These are phyloP conservation scores for Penicillium sp. DNA, from an alignment of 2,329 filamentous ascomycete genomes.

Conservation along the genomic window DNA sequence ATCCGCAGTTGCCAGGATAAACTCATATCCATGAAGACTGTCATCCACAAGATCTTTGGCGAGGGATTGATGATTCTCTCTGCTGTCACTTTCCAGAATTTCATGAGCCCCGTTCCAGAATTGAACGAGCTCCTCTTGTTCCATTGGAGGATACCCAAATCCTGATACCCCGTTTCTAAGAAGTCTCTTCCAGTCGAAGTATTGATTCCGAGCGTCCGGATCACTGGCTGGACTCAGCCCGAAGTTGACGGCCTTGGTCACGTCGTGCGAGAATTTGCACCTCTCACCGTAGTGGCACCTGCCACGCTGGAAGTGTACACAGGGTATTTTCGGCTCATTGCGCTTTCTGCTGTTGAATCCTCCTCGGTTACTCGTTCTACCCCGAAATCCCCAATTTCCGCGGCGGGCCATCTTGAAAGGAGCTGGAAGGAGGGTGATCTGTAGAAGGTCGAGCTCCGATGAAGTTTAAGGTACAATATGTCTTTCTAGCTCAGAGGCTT, in stretches of 20 bases:
- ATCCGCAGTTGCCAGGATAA: slow-evolving; percentile 9
- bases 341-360: slow-evolving; percentile 5
- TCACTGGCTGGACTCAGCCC: background rate
- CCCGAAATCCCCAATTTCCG: slow-evolving; percentile 8
- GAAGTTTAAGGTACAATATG: too few species aligned
- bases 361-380: slow-evolving; percentile 3
- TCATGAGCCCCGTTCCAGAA: slow-evolving; percentile 9
- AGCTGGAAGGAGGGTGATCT: too few species aligned
- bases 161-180: background rate
- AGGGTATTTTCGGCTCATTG: slow-evolving; percentile 1
- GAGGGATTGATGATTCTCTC: slow-evolving; percentile 9
- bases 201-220: slow-evolving; percentile 5
- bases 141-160: background rate
- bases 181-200: slow-evolving; percentile 6
- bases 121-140: background rate
- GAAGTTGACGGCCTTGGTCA: background rate
- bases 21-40: background rate
- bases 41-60: slow-evolving; percentile 11
- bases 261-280: slow-evolving; percentile 8
- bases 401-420: background rate
- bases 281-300: slow-evolving; percentile 4
- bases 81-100: slow-evolving; percentile 7
- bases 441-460: too few species aligned
- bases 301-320: slow-evolving; percentile 4
- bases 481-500: too few species aligned